Evolutionary conservation across 2,329 filamentous ascomycete species (phyloP).

Genomic region (Camptophora hylomeconis): DNA sequence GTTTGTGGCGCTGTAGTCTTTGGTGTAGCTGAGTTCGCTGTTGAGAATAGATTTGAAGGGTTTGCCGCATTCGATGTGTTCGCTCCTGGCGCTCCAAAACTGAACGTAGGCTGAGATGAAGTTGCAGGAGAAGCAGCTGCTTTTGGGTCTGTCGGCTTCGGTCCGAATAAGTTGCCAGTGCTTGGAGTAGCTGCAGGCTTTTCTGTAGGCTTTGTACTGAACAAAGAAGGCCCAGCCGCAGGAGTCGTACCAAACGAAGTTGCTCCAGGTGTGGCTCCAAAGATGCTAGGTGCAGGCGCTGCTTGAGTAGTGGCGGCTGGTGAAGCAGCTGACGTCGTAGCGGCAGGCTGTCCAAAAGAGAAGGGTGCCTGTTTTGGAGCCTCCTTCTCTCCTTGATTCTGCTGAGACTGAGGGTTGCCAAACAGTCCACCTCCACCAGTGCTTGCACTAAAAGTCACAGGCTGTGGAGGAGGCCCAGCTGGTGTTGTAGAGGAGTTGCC

Average conservation of each 20-base stretch:
- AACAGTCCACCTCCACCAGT: slow-evolving; percentile 20
- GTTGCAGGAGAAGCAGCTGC: slow-evolving; percentile 24
- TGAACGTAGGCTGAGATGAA: slow-evolving; percentile 19
- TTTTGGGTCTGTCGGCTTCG: too few species aligned
- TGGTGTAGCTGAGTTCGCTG: too few species aligned
- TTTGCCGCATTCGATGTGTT: too few species aligned
- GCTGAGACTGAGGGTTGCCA: slow-evolving; percentile 10
- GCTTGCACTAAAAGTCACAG: slow-evolving; percentile 19
- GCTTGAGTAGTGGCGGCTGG: slow-evolving; percentile 15
- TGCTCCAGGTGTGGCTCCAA: too few species aligned
- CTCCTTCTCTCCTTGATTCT: slow-evolving; percentile 2
- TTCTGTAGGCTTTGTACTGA: too few species aligned
- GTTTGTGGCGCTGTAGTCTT: too few species aligned
- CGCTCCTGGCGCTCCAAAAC: slow-evolving; percentile 21
- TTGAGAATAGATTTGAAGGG: too few species aligned
- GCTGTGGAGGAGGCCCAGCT: slow-evolving; percentile 33
- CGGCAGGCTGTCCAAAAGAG: slow-evolving; percentile 20
- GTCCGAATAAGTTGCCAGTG: too few species aligned
- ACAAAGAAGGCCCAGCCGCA: too few species aligned
- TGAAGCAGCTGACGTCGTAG: slow-evolving; percentile 19
- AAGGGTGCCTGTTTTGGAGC: slow-evolving; percentile 11
- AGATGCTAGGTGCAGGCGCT: slow-evolving; percentile 22
- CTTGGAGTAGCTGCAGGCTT: too few species aligned
- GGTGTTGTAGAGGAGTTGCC: slow-evolving; percentile 35
- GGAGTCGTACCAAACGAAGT: too few species aligned